Conservation (phyloP, 202 grass and related monocot genomes). For the Dendrocalamus latiflorus region DNA sequence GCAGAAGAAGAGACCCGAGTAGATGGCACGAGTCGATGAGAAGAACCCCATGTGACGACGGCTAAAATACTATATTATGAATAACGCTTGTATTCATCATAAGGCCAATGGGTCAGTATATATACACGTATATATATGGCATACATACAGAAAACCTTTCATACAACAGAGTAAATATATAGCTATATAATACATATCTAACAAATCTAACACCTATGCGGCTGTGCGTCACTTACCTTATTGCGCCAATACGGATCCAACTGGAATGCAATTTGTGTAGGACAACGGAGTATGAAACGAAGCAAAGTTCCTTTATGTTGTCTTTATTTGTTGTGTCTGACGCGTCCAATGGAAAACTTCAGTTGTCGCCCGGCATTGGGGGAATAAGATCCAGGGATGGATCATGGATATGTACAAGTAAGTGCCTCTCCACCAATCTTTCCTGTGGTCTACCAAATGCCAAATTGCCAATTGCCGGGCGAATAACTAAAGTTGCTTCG, state of each 20-base stretch:
- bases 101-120: too few species aligned
- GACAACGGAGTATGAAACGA: neutral
- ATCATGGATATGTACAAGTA: constrained; percentile 25
- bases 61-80: too few species aligned
- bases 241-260: neutral
- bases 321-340: neutral
- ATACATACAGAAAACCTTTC: too few species aligned
- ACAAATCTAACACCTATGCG: neutral
- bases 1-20: too few species aligned
- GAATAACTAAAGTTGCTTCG: constrained; percentile 29
- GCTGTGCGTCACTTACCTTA: neutral
- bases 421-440: constrained; percentile 31
- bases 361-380: constrained; percentile 10
- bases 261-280: constrained; percentile 7
- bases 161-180: too few species aligned
- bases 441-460: constrained; percentile 21
- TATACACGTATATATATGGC: too few species aligned
- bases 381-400: constrained; percentile 37
- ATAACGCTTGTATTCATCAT: too few species aligned
- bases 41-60: too few species aligned
- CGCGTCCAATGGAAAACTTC: constrained; percentile 2
- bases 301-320: neutral
- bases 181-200: too few species aligned
- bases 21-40: too few species aligned
- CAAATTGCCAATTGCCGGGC: constrained; percentile 6